Percentiles rank a stretch among this genome's conserved stretches.
These are phyloP conservation scores for Chalciporus sp. DNA, from an alignment of 1,284 basidiomycete genomes.

Conservation along the genomic window DNA sequence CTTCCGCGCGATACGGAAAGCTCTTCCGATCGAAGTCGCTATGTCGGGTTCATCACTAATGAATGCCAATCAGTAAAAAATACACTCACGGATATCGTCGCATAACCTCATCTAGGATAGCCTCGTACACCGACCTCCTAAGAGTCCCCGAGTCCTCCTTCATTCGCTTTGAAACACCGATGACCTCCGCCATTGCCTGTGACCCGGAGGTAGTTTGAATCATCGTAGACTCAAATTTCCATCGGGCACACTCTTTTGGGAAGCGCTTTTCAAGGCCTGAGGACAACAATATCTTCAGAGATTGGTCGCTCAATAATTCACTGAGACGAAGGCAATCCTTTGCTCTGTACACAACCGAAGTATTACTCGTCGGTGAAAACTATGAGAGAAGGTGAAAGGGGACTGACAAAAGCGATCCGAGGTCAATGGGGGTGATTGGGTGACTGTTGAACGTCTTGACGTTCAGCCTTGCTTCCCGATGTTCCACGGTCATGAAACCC, in stretches of 20 bases:
- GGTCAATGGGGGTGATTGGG: constrained; percentile 5
- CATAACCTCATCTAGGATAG: constrained; percentile 19
- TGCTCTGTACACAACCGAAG: constrained; percentile 17
- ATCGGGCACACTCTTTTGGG: constrained; percentile 20
- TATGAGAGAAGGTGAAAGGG: neutral
- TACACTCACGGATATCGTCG: constrained; percentile 33
- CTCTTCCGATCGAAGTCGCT: constrained; percentile 20
- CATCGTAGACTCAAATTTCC: constrained; percentile 17
- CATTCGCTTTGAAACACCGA: neutral
- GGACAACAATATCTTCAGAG: constrained; percentile 32
- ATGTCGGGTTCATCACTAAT: neutral
- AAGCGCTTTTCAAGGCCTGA: constrained; percentile 35
- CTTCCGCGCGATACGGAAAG: constrained; percentile 7
- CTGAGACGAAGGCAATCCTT: constrained; percentile 30
- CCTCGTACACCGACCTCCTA: constrained; percentile 24
- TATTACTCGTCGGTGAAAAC: neutral
- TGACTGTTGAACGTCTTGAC: constrained; percentile 1
- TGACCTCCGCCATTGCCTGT: neutral
- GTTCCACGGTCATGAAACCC: constrained; percentile 37
- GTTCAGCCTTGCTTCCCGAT: constrained; percentile 16
- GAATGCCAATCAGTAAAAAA: neutral
- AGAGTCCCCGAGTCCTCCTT: constrained; percentile 4
- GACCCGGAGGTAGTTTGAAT: neutral
- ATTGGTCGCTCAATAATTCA: constrained; percentile 29
- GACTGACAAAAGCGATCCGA: constrained; percentile 23